Percentiles rank a stretch among this genome's conserved stretches.
phyloP scores from a whole-genome alignment of 805 yeast species.

The Lipomyces anomalus region DNA sequence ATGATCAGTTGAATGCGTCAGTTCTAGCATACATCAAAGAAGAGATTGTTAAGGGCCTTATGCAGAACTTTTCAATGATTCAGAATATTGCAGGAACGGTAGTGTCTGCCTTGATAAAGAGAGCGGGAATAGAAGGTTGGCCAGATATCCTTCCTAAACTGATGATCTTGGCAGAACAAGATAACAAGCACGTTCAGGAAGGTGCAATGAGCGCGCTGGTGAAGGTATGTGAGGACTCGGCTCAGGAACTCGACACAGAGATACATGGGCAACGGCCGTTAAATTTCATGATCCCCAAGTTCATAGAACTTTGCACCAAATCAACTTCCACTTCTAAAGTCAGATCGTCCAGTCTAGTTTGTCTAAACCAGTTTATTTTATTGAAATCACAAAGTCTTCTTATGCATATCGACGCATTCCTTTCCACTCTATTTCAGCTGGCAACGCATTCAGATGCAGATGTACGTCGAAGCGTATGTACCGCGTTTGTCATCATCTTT shows the following conservation, averaged over 20 bases:
- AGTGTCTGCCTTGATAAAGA: constrained; percentile 70
- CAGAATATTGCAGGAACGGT: constrained; percentile 89
- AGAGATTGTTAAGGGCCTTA: constrained; percentile 44
- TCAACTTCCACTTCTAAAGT: constrained; percentile 42
- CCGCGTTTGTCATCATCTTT: constrained; percentile 63
- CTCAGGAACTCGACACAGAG: constrained; percentile 56
- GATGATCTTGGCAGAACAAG: constrained; percentile 52
- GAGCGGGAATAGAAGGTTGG: constrained; percentile 67
- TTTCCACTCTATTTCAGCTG: constrained; percentile 58
- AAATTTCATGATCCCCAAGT: constrained; percentile 58
- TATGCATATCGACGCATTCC: constrained; percentile 58
- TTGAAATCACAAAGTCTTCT: constrained; percentile 61
- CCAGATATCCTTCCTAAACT: constrained; percentile 66
- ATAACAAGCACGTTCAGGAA: constrained; percentile 49
- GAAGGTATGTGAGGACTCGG: constrained; percentile 87
- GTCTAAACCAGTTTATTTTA: constrained; percentile 71
- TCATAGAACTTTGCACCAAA: constrained; percentile 49
- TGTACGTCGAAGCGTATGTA: constrained; percentile 70
- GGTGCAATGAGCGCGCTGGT: constrained; percentile 78
- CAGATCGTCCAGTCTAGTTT: constrained; percentile 57
- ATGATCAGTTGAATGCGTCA: constrained; percentile 33
- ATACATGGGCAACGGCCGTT: constrained; percentile 63
- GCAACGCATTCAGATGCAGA: constrained; percentile 57
- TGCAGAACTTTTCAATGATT: constrained; percentile 53
- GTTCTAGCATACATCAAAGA: constrained; percentile 43